Conservation (phyloP, 2,329 filamentous ascomycete genomes). For the Pseudogymnoascus sp. region DNA sequence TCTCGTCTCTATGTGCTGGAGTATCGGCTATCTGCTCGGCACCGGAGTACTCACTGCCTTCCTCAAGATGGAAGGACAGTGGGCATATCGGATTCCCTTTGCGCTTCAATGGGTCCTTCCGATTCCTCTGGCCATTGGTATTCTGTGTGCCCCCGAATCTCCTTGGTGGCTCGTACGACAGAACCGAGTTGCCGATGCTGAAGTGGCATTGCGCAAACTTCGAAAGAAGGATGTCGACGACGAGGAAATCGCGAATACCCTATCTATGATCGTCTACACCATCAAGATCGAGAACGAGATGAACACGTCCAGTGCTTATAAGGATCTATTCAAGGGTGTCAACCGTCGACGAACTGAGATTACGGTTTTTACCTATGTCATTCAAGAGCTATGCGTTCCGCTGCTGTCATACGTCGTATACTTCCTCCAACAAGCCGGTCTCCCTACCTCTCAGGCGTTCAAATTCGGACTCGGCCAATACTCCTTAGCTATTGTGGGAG, state of each 20-base stretch:
- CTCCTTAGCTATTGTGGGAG: constrained; percentile 39
- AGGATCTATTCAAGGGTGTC: constrained; percentile 41
- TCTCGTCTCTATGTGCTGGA: constrained; percentile 47
- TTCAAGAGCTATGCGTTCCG: constrained; percentile 39
- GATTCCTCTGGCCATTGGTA: constrained; percentile 37
- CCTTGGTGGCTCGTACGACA: constrained; percentile 43
- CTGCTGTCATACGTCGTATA: constrained; percentile 57
- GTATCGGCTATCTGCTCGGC: constrained; percentile 39
- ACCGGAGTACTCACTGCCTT: constrained; percentile 40
- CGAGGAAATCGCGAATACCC: constrained; percentile 23
- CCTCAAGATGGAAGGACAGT: constrained; percentile 36
- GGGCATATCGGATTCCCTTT: constrained; percentile 43
- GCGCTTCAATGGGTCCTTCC: constrained; percentile 44
- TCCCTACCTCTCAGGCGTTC: constrained; percentile 42
- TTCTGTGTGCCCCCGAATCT: constrained; percentile 37
- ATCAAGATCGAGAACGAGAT: constrained; percentile 45
- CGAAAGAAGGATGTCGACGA: constrained; percentile 35
- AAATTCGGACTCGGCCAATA: constrained; percentile 44
- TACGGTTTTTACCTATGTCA: constrained; percentile 22
- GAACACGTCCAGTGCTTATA: constrained; percentile 36
- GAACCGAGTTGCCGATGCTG: constrained; percentile 37
- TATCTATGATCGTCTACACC: constrained; percentile 49
- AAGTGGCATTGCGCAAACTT: constrained; percentile 23
- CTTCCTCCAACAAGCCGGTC: constrained; percentile 48
- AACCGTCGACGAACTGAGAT: constrained; percentile 45